phyloP scores from a whole-genome alignment of 352 stramenopile genomes.

The Peronospora tabacina region DNA sequence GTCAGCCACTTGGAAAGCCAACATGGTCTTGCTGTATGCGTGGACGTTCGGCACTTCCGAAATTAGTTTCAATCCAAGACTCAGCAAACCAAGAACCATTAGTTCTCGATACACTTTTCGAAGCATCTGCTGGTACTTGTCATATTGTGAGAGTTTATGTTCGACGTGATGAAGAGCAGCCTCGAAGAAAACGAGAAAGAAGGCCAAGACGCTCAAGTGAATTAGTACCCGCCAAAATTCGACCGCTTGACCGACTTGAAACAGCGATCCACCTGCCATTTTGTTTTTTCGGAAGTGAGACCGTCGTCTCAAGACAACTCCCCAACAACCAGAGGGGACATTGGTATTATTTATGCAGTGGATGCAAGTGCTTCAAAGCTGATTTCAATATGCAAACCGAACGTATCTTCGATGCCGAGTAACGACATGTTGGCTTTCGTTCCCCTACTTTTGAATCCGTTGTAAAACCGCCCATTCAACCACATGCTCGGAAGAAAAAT shows the following conservation, averaged over 20 bases:
- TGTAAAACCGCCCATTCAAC: too few relatives aligned
- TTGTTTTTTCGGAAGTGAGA: background rate
- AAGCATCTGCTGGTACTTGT: conserved; percentile 62
- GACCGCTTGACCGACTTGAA: conserved; percentile 47
- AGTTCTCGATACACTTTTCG: conserved; percentile 50
- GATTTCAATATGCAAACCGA: too few relatives aligned
- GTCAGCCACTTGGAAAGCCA: conserved; percentile 48
- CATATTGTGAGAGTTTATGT: conserved; percentile 31
- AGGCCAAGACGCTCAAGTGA: conserved; percentile 42
- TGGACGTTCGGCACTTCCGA: conserved; percentile 31
- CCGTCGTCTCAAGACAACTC: background rate
- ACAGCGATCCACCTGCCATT: conserved; percentile 36
- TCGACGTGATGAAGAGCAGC: conserved; percentile 31
- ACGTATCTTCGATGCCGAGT: too few relatives aligned
- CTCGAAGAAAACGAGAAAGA: conserved; percentile 39
- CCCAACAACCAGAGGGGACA: conserved; percentile 11
- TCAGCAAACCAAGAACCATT: conserved; percentile 50
- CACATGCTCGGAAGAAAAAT: too few relatives aligned
- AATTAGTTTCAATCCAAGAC: conserved; percentile 38
- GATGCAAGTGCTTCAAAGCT: too few relatives aligned
- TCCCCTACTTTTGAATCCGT: too few relatives aligned
- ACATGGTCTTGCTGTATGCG: conserved; percentile 19
- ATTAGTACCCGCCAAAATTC: conserved; percentile 42
- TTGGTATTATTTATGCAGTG: too few relatives aligned
- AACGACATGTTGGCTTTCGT: too few relatives aligned